Base-by-base conservation (phyloP, 192 early-diverging fungal species). In the Gigaspora rosea region DNA sequence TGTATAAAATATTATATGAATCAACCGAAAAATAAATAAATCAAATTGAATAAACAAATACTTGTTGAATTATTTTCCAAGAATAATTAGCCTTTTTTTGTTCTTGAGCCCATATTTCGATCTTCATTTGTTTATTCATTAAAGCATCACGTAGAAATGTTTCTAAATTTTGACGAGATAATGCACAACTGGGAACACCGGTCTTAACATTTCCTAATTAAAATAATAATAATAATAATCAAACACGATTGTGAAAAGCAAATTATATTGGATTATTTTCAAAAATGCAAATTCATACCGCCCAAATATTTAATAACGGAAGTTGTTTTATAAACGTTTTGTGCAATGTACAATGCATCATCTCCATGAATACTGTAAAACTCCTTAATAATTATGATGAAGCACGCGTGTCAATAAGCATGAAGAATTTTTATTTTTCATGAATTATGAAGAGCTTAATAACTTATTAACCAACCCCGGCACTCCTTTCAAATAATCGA, bases 331-430 rank as follows among this genome's bases (percentile, higher is more conserved):
- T 94, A 97, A 10, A 99, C 89, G 27, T 83, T 79, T 46, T 92
- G 86, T 8, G 97, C 96, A 48, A 96, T 88, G 80, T 90, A 94
- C n/a, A 90, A 81, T 1, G 97, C 96, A 79, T 99, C 95, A 13
- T 91, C 87, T 9, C 94, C 96, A 73, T 97, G 95, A 0, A 94
- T 90, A 56, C 90, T 94, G 81, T 96, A 98, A 83, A 93, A 97
- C 49, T 93, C 89, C 75, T 85, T 78, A 62, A 32, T 35, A 2
- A 0, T 56, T 12, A 61, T n/a, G 36, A 16, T 13, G 16, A 50
- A 57, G 71, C 15, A 22, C 47, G 22, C n/a, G 66, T 22, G 8
- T 2, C 15, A 16, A 16, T 20, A 48, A 20, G 48, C 13, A 20
- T 47, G 11, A 52, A 7, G 46, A 48, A 27, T 27, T 27, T 27